Percentiles rank a stretch among this genome's conserved stretches.
These are phyloP conservation scores for Cicer chorassanicum DNA, from an alignment of 306 rosid species.

Conservation along the genomic window DNA sequence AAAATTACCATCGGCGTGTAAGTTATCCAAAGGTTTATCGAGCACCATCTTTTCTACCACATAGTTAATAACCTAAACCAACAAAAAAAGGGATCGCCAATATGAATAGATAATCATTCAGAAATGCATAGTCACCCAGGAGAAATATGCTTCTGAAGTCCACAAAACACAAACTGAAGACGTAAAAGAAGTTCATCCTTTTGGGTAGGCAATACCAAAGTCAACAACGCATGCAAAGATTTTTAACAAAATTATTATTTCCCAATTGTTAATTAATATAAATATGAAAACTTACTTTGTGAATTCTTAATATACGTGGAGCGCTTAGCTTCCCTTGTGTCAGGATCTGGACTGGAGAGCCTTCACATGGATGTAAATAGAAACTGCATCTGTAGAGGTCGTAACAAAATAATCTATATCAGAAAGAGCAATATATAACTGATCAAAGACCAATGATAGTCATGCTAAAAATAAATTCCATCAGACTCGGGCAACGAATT, in stretches of 20 bases:
- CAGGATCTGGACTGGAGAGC: conserved; percentile 82
- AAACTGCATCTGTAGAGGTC: conserved; percentile 81
- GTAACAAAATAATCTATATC: conserved; percentile 34
- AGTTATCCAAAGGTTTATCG: conserved; percentile 80
- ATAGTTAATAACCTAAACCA: conserved; percentile 82
- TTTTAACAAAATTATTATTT: conserved; percentile 12
- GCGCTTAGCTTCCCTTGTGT: conserved; percentile 98
- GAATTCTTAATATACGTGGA: conserved; percentile 94
- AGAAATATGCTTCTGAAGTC: conserved; percentile 26
- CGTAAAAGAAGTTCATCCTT: not conserved
- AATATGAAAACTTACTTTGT: conserved; percentile 67
- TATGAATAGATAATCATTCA: conserved; percentile 11
- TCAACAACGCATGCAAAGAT: not conserved
- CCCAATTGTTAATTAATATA: conserved; percentile 29
- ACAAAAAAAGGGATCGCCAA: conserved; percentile 27
- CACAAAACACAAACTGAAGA: conserved; percentile 18
- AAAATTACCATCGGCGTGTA: conserved; percentile 67
- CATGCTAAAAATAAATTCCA: conserved; percentile 21
- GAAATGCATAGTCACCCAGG: conserved; percentile 25
- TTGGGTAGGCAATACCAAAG: conserved; percentile 25
- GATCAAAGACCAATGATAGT: not conserved
- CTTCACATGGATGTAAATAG: conserved; percentile 95
- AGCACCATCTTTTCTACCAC: conserved; percentile 94
- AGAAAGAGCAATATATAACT: conserved; percentile 24
- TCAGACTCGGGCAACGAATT: conserved; percentile 33